Evolutionary conservation across 2,329 filamentous ascomycete species (phyloP), one percentile per base, ranked within the genome.

Genomic region (Paecilomyces fulvus): DNA sequence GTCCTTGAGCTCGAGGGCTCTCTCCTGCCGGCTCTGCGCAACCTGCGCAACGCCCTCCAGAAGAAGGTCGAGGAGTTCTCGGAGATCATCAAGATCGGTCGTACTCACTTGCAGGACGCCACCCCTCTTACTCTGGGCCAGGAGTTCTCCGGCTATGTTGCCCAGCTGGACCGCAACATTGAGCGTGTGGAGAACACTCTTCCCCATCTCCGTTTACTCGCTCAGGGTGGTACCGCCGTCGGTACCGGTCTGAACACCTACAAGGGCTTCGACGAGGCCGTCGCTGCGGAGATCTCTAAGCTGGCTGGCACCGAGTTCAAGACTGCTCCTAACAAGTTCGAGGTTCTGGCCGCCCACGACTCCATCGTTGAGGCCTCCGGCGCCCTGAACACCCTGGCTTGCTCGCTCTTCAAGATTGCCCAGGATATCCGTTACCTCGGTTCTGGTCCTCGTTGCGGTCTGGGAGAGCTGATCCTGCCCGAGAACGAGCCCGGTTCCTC

Each of bases 321-420:
- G 79, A 97, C 94, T 9, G 94, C 94, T 11, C 92, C 94, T 63
- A 99, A 99, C 84, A 99, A 99, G 81, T 99, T 99, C 70, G 94
- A 97, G 79, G 87, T 94, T 3, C 85, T 99, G 48, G 94, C 94
- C 58, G 90, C 94, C 53, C 94, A 99, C 76, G 94, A 99, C 70
- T 90, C 92, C 62, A 85, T 97, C 65, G 91, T 97, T 58, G 92
- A 97, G 79, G 92, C 92, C 53, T 90, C 90, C 63, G 94, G 94
- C 59, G 86, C 89, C 63, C 84, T 99, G 69, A 97, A 97, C 82
- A 96, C 92, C 28, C 83, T 97, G 58, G 92, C 94, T 51, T 80
- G 81, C 59, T 96, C 92, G 54, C 86, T 99, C 55, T 95, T 89
- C 84, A 97, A 99, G 83, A 96, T 99, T 68, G 94, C 92, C 10